These are phyloP conservation scores for Alternaria infectoria DNA, from an alignment of 2,329 filamentous ascomycete species.

Conservation along the genomic window DNA sequence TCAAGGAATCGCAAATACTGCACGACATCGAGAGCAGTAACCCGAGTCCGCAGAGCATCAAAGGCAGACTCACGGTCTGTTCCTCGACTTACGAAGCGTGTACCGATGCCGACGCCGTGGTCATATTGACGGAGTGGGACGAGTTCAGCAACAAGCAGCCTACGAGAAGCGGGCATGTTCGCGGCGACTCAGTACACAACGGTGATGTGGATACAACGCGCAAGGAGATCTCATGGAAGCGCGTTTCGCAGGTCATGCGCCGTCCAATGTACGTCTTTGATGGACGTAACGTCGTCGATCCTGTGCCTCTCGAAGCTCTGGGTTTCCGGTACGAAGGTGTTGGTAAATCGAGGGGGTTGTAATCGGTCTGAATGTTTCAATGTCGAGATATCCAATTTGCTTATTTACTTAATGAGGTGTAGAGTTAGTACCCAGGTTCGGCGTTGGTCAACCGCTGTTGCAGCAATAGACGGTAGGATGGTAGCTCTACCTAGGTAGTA, in stretches of 20 bases:
- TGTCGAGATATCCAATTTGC: background rate
- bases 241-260: slow-evolving; percentile 1
- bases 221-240: slow-evolving; percentile 4
- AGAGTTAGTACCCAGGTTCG: background rate
- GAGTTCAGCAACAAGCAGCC: slow-evolving; percentile 1
- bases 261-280: slow-evolving; percentile 6
- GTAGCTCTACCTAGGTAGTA: background rate
- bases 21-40: background rate
- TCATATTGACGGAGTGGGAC: slow-evolving; percentile 2
- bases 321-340: slow-evolving; percentile 2
- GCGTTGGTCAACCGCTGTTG: background rate
- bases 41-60: background rate
- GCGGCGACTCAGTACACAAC: background rate
- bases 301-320: slow-evolving; percentile 2
- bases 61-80: background rate
- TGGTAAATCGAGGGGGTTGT: background rate
- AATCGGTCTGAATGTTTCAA: background rate
- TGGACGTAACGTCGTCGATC: slow-evolving; percentile 1
- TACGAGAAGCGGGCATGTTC: background rate
- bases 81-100: slow-evolving; percentile 2
- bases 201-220: background rate
- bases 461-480: background rate
- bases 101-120: background rate
- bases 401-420: background rate
- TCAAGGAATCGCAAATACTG: slow-evolving; percentile 2